Evolutionary conservation across 1,139 yeast genomes (phyloP).

Genomic region (Blastobotrys proliferans): DNA sequence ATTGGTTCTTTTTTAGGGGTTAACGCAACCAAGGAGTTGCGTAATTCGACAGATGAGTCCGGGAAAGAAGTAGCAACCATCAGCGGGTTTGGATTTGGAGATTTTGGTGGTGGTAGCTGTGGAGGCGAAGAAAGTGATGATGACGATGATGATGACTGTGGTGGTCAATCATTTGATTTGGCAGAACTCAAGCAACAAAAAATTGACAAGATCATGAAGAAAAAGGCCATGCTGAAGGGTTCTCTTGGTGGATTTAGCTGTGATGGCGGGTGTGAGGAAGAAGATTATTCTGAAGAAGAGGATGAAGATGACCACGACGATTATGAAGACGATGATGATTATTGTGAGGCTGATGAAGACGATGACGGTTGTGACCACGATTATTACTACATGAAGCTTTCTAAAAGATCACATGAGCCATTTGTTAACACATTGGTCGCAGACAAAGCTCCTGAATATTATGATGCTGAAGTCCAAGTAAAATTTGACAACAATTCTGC

Average conservation of each 20-base stretch:
- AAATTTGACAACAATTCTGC: too few relatives aligned
- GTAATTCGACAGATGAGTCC: too few relatives aligned
- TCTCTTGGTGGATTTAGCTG: not conserved
- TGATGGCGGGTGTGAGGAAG: not conserved
- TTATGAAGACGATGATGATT: not conserved
- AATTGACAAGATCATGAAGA: not conserved
- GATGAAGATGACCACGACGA: not conserved
- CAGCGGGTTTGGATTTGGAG: not conserved
- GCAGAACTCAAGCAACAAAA: not conserved
- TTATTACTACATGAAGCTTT: too few relatives aligned
- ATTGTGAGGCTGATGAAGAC: too few relatives aligned
- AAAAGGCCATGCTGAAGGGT: not conserved
- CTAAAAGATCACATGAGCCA: too few relatives aligned
- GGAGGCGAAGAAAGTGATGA: constrained; percentile 1
- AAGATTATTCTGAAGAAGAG: not conserved
- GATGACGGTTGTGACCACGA: too few relatives aligned
- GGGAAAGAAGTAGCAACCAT: not conserved
- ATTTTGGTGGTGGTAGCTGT: not conserved
- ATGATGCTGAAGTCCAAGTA: too few relatives aligned
- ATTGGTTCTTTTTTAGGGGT: not conserved
- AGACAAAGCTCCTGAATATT: too few relatives aligned
- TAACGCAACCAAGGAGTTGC: not conserved
- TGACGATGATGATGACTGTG: not conserved
- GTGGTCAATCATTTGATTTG: not conserved
- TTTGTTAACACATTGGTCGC: too few relatives aligned